Evolutionary conservation across 805 yeast genomes (phyloP).

Genomic region (Spathaspora girioi): DNA sequence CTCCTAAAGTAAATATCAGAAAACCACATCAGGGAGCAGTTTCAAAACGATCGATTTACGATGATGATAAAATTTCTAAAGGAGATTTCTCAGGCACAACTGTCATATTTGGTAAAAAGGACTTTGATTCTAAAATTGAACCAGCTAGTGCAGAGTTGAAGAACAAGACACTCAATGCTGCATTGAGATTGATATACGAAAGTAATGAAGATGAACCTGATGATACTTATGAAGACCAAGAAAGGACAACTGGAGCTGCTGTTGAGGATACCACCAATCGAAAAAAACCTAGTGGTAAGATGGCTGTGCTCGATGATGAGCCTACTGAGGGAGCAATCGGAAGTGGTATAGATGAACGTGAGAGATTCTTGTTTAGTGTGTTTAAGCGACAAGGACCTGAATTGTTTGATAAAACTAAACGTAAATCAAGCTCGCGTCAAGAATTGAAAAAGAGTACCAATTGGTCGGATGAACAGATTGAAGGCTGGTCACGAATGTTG

Average conservation of each 20-base stretch:
- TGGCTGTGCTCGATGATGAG: slow-evolving; percentile 9
- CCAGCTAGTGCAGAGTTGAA: slow-evolving; percentile 39
- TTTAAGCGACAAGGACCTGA: slow-evolving; percentile 47
- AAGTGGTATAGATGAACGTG: slow-evolving; percentile 41
- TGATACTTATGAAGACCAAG: slow-evolving; percentile 62
- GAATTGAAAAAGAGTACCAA: slow-evolving; percentile 48
- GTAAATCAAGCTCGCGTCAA: slow-evolving; percentile 51
- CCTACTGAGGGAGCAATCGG: slow-evolving; percentile 10
- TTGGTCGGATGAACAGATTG: slow-evolving; percentile 90
- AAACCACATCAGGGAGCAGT: not conserved
- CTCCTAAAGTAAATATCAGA: not conserved
- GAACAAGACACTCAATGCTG: slow-evolving; percentile 55
- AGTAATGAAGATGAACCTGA: slow-evolving; percentile 85
- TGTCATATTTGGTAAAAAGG: slow-evolving; percentile 33
- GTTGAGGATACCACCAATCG: slow-evolving; percentile 6
- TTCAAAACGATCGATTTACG: slow-evolving; percentile 18
- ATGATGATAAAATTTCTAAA: slow-evolving; percentile 27
- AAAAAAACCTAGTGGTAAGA: slow-evolving; percentile 2
- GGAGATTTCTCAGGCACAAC: slow-evolving; percentile 20
- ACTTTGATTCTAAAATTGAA: slow-evolving; percentile 9
- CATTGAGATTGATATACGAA: slow-evolving; percentile 61
- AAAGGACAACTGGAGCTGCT: slow-evolving; percentile 32
- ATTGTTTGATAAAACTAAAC: slow-evolving; percentile 35
- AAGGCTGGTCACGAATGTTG: slow-evolving; percentile 87
- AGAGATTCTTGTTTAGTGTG: slow-evolving; percentile 52